phyloP scores from a whole-genome alignment of 139 green algal species.

The Mesotaenium endlicherianum region DNA sequence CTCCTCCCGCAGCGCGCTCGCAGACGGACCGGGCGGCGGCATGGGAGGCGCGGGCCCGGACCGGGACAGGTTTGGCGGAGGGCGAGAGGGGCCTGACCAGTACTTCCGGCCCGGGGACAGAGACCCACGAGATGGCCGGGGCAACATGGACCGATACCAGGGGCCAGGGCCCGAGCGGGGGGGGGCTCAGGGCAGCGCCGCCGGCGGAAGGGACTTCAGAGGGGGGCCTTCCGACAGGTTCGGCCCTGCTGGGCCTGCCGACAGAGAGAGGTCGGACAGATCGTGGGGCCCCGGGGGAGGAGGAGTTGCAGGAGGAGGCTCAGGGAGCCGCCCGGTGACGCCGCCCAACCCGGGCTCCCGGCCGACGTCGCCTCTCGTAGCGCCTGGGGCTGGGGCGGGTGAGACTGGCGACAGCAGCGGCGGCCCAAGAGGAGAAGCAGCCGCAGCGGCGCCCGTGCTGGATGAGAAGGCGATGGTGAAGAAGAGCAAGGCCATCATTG shows the following conservation, averaged over 20 bases:
- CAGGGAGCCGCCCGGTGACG: neutral
- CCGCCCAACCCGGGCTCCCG: neutral
- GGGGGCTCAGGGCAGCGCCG: no score
- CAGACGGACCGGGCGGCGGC: no score
- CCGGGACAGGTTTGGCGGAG: no score
- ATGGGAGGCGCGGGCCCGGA: no score
- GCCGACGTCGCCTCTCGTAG: neutral
- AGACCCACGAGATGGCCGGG: no score
- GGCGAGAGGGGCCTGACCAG: no score
- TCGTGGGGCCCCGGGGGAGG: neutral
- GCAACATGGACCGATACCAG: no score
- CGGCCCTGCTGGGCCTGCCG: neutral
- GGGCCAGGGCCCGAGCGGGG: no score
- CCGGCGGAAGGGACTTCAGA: no score
- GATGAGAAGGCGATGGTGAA: conserved; percentile 11
- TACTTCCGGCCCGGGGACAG: no score
- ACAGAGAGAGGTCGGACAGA: neutral
- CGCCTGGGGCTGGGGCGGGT: neutral
- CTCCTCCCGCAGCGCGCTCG: no score
- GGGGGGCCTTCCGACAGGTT: no score
- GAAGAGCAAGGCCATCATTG: neutral
- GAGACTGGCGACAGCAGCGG: neutral
- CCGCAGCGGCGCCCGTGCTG: neutral
- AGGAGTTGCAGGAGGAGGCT: neutral
- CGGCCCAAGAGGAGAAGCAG: neutral